Percentiles rank a stretch among this genome's conserved stretches.
phyloP scores from a whole-genome alignment of 768 basidiomycete genomes.

The Lactarius akahatsu region DNA sequence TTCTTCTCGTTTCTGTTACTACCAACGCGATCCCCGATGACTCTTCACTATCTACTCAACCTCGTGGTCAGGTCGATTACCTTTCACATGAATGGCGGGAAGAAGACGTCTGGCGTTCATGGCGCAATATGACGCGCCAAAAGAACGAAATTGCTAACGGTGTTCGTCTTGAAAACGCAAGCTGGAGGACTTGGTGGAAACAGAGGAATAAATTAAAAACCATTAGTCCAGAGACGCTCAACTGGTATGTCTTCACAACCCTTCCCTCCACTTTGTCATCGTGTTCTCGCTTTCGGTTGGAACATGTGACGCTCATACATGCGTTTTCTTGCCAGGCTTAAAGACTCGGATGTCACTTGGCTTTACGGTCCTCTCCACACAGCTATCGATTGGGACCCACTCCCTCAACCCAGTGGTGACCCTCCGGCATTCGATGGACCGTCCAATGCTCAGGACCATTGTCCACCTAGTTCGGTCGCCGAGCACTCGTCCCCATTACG shows the following conservation, averaged over 20 bases:
- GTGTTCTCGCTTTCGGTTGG: not conserved
- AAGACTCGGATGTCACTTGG: constrained; percentile 99
- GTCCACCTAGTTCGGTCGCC: constrained; percentile 45
- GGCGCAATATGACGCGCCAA: constrained; percentile 97
- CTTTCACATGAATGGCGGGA: constrained; percentile 97
- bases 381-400: constrained; percentile 80
- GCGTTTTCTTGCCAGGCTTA: constrained; percentile 65
- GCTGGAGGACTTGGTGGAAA: constrained; percentile 99
- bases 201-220: constrained; percentile 96
- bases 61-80: constrained; percentile 96
- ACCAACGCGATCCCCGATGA: constrained; percentile 63
- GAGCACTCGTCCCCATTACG: constrained; percentile 31
- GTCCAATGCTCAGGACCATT: constrained; percentile 47
- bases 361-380: constrained; percentile 96
- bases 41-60: constrained; percentile 75
- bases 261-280: constrained; percentile 5
- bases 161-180: constrained; percentile 92
- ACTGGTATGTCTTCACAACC: constrained; percentile 65
- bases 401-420: constrained; percentile 51
- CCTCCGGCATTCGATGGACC: constrained; percentile 41
- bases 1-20: constrained; percentile 62
- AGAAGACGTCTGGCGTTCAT: constrained; percentile 98
- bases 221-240: constrained; percentile 93
- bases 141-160: constrained; percentile 99
- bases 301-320: constrained; percentile 13